These are phyloP conservation scores for Pyrenophora teres DNA, from an alignment of 2,329 filamentous ascomycete genomes.

Conservation along the genomic window DNA sequence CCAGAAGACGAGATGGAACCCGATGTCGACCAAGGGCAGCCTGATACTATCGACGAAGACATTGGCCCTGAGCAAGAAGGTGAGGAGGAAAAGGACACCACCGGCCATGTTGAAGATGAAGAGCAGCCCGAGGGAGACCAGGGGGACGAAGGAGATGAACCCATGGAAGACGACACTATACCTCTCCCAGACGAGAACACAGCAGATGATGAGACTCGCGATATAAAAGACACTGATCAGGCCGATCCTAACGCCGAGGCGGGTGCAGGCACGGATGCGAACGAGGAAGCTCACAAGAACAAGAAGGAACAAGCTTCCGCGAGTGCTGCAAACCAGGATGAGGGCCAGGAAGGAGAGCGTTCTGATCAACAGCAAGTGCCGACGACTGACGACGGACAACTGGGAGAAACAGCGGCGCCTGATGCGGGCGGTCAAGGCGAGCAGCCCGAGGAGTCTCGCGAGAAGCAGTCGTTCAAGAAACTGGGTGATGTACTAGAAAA, in stretches of 20 bases:
- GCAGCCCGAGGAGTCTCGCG: conserved; percentile 47
- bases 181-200: conserved; percentile 56
- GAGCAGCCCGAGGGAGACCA: conserved; percentile 54
- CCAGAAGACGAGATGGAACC: conserved; percentile 41
- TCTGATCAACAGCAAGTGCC: conserved; percentile 67
- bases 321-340: conserved; percentile 63
- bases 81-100: conserved; percentile 44
- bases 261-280: conserved; percentile 67
- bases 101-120: conserved; percentile 43
- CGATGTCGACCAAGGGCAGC: conserved; percentile 36
- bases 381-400: conserved; percentile 65
- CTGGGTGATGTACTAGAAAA: conserved; percentile 89
- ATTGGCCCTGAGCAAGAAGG: conserved; percentile 39
- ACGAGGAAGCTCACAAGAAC: conserved; percentile 59
- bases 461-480: conserved; percentile 83
- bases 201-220: conserved; percentile 54
- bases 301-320: conserved; percentile 65
- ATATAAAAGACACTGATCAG: conserved; percentile 55
- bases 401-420: conserved; percentile 42
- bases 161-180: conserved; percentile 48
- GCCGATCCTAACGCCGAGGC: conserved; percentile 63
- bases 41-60: conserved; percentile 43
- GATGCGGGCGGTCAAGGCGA: conserved; percentile 46
- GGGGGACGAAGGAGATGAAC: conserved; percentile 54
- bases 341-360: conserved; percentile 68